phyloP scores from a whole-genome alignment of 495 filamentous ascomycete genomes.

The Aspergillus wentii region DNA sequence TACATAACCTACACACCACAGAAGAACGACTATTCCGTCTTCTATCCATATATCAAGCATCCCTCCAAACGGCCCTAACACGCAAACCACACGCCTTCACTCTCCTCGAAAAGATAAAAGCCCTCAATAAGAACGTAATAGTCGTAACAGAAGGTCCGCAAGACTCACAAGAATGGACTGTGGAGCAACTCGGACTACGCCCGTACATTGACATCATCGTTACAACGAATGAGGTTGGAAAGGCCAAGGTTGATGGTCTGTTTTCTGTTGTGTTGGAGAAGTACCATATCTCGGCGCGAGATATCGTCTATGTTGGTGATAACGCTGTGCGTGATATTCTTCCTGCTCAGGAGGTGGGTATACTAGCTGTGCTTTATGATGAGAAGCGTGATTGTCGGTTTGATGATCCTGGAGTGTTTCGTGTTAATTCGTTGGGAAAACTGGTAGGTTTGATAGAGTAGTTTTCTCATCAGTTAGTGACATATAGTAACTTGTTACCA shows the following conservation, averaged over 20 bases:
- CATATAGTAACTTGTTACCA: too few relatives aligned
- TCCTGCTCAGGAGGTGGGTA: conserved; percentile 19
- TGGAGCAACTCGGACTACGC: conserved; percentile 22
- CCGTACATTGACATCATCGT: conserved; percentile 28
- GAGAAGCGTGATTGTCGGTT: conserved; percentile 18
- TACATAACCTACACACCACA: conserved; percentile 4
- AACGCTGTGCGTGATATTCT: conserved; percentile 25
- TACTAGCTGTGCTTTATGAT: conserved; percentile 30
- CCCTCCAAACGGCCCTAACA: conserved; percentile 12
- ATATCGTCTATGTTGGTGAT: conserved; percentile 31
- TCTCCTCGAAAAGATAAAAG: conserved; percentile 17
- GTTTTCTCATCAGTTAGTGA: too few relatives aligned
- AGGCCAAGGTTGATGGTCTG: conserved; percentile 30
- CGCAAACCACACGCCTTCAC: conserved; percentile 21
- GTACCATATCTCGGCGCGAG: conserved; percentile 14
- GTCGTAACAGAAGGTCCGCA: conserved; percentile 33
- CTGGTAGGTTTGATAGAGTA: too few relatives aligned
- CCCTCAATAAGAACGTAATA: conserved; percentile 24
- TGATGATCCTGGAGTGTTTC: conserved; percentile 6
- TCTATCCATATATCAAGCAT: conserved; percentile 18
- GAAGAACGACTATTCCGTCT: conserved; percentile 6
- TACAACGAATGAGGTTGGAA: conserved; percentile 29
- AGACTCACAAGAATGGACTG: conserved; percentile 37
- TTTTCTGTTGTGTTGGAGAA: conserved; percentile 23
- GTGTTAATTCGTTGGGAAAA: conserved; percentile 13